Evolutionary conservation across 352 stramenopile species (phyloP).

Genomic region (Pythium dissotocum): DNA sequence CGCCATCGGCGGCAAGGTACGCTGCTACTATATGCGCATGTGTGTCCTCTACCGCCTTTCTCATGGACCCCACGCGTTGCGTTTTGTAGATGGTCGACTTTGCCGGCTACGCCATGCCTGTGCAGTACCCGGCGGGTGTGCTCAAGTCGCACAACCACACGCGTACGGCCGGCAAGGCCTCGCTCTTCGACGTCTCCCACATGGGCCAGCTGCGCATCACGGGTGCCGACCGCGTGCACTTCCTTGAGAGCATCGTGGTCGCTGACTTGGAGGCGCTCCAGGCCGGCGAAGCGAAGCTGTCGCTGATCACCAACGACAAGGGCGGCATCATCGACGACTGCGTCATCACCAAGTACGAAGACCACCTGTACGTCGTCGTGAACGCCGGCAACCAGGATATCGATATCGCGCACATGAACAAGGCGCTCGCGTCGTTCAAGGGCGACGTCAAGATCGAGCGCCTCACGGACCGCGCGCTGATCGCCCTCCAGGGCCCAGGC

Average conservation of each 20-base stretch:
- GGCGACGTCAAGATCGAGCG: constrained; percentile 95
- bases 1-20: constrained; percentile 65
- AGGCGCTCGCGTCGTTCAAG: constrained; percentile 79
- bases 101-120: constrained; percentile 96
- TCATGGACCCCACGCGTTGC: not conserved
- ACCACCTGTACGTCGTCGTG: constrained; percentile 95
- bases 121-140: constrained; percentile 96
- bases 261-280: constrained; percentile 91
- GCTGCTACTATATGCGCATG: not conserved
- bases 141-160: constrained; percentile 93
- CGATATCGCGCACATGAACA: constrained; percentile 94
- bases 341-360: constrained; percentile 95
- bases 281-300: constrained; percentile 91
- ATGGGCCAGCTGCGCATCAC: constrained; percentile 96
- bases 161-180: constrained; percentile 64
- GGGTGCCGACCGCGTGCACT: constrained; percentile 93
- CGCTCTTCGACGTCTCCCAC: constrained; percentile 98
- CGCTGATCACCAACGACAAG: constrained; percentile 94
- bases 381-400: constrained; percentile 98
- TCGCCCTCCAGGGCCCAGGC: constrained; percentile 95
- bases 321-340: constrained; percentile 99
- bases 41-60: not conserved
- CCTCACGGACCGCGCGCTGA: constrained; percentile 90
- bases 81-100: constrained; percentile 92
- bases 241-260: constrained; percentile 96